Evolutionary conservation across 352 stramenopile species (phyloP), one percentile per base, ranked within the genome.

Genomic region (Nothophytophthora sp.): DNA sequence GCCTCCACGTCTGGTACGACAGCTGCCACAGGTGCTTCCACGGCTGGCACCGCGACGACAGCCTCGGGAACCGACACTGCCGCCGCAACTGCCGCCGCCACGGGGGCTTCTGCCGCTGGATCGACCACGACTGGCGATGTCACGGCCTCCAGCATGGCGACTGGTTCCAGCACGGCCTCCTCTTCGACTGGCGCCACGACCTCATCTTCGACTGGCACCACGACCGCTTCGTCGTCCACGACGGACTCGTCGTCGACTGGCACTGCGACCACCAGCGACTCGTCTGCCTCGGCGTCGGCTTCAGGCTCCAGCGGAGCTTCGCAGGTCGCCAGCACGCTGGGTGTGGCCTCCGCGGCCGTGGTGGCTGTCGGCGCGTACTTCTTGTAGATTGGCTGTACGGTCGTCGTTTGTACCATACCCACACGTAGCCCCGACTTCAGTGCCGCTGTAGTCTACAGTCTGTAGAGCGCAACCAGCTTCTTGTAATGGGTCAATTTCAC

Each of bases 341-440:
- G 53, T 22, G 53, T 23, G 27, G 44, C 53, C 8, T 40, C 44
- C 12, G 53, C 53, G 30, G 44, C 53, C 0, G 33, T 51, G 3
- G 38, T 55, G 11, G 44, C 43, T 16, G 29, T 61, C 7, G 43
- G 36, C 37, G 25, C 53, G 29, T 62, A 62, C 45, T 62, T 62
- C 30, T 22, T 62, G 53, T 62, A 62, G 47, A 46, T 34, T 35
- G 25, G n/a, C n/a, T n/a, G n/a, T n/a, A n/a, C n/a, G n/a, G n/a
- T n/a, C n/a, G n/a, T n/a, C n/a, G n/a, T n/a, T n/a, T n/a, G n/a
- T n/a, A n/a, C n/a, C n/a, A n/a, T n/a, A n/a, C n/a, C n/a, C n/a
- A n/a, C n/a, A n/a, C n/a, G n/a, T n/a, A n/a, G n/a, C n/a, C n/a
- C n/a, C n/a, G n/a, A n/a, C n/a, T n/a, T n/a, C n/a, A n/a, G n/a